Base-by-base conservation (phyloP, 495 filamentous ascomycete species). In the Penicillium desertorum region DNA sequence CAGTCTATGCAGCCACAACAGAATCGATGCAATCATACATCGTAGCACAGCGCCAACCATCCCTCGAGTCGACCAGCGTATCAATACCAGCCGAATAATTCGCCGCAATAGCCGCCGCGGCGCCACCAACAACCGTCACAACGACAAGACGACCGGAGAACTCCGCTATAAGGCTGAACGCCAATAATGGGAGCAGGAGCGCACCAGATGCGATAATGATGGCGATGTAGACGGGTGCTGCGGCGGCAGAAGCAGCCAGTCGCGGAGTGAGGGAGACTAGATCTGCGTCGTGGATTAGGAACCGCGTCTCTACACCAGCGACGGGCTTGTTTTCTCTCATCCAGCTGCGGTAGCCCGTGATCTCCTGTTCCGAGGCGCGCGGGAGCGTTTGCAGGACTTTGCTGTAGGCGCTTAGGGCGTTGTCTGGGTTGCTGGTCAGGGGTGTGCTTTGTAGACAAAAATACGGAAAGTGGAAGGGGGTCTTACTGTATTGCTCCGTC, bases 401-500 rank as follows among this genome's bases (percentile, higher is more conserved):
- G 66, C 83, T 81, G 61, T 86, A 93, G 14, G 87, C 84, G 22
- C 83, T 76, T 45, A 95, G 79, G 10, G 88, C 83, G 52, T 84
- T 83, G 58, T 90, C 88, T 92, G 30, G 32, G n/a, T 37, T 16
- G 6, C 36, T 23, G 34, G 50, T 50, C 45, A 64, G 23, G 10
- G 9, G 57, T 41, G 45, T 47, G 6, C 3, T 39, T 39, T 17
- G 36, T 39, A n/a, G 37, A 3, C 14, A 20, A 41, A 4, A 19
- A 17, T 19, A 27, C 11, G 36, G 29, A 9, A 12, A 56, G 11
- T 16, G n/a, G 16, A 36, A 5, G 25, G 25, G 22, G 8, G 14
- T 8, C 89, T 72, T 74, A 94, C 91, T 93, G 65, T 96, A 96
- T 65, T 94, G 89, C 30, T 84, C 83, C 5, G 91, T 74, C 62